Evolutionary conservation across 2,329 filamentous ascomycete species (phyloP).

Genomic region (Aaosphaeria arxii): DNA sequence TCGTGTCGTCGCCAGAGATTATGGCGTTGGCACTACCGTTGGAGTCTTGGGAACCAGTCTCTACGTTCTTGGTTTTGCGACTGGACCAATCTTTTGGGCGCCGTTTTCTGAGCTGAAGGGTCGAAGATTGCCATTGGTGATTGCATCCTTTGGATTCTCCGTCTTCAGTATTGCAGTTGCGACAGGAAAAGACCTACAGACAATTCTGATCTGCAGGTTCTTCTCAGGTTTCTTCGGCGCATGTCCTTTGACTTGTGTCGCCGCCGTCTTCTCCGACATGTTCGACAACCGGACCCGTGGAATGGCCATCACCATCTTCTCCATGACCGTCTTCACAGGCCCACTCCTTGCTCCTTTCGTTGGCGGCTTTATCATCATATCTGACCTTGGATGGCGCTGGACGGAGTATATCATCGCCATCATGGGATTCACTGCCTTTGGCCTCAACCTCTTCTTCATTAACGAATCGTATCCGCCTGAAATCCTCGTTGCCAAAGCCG

Average conservation of each 20-base stretch:
- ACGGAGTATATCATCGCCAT: slow-evolving; percentile 55
- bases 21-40: slow-evolving; percentile 46
- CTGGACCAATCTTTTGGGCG: slow-evolving; percentile 44
- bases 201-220: slow-evolving; percentile 52
- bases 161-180: slow-evolving; percentile 51
- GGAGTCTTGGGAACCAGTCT: slow-evolving; percentile 50
- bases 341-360: slow-evolving; percentile 54
- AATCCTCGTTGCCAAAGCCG: slow-evolving; percentile 56
- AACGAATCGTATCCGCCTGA: slow-evolving; percentile 58
- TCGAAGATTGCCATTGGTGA: slow-evolving; percentile 46
- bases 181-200: slow-evolving; percentile 51
- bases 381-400: slow-evolving; percentile 54
- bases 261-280: slow-evolving; percentile 57
- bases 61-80: slow-evolving; percentile 51
- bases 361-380: slow-evolving; percentile 53
- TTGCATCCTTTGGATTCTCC: slow-evolving; percentile 51
- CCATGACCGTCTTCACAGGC: slow-evolving; percentile 51
- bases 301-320: slow-evolving; percentile 49
- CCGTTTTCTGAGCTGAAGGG: slow-evolving; percentile 53
- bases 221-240: slow-evolving; percentile 54
- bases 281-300: slow-evolving; percentile 45
- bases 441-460: slow-evolving; percentile 53
- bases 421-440: slow-evolving; percentile 53
- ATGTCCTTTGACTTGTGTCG: slow-evolving; percentile 51
- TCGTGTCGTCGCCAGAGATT: slow-evolving; percentile 33